These are phyloP conservation scores for Mucor circinelloides DNA, from an alignment of 371 early-diverging fungal species.

Conservation along the genomic window DNA sequence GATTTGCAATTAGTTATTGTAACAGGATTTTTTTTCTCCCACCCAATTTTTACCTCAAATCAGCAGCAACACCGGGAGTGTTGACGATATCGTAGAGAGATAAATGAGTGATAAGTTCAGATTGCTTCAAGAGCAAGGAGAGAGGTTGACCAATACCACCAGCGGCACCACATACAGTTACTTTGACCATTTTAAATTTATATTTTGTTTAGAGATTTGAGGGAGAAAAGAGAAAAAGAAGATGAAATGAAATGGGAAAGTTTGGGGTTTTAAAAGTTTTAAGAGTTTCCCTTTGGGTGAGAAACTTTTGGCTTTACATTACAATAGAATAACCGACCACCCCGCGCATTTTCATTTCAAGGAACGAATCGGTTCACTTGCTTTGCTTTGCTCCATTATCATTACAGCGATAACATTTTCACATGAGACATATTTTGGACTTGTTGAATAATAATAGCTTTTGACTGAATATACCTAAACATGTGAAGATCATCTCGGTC, in stretches of 20 bases:
- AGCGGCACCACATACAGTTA: slow-evolving; percentile 82
- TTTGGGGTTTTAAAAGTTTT: slow-evolving; percentile 6
- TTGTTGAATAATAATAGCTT: not conserved
- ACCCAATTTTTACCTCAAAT: slow-evolving; percentile 52
- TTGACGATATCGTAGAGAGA: slow-evolving; percentile 79
- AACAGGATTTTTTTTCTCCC: not conserved
- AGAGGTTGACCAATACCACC: slow-evolving; percentile 95
- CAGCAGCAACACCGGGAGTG: slow-evolving; percentile 78
- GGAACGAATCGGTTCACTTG: slow-evolving; percentile 2
- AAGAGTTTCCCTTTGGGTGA: slow-evolving; percentile 1
- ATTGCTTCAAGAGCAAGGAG: slow-evolving; percentile 83
- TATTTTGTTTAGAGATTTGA: slow-evolving; percentile 4
- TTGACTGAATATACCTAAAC: not conserved
- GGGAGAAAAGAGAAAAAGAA: slow-evolving; percentile 27
- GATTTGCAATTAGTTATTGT: not conserved
- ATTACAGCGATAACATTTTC: not conserved
- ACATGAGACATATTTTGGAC: not conserved
- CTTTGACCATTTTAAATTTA: slow-evolving; percentile 61
- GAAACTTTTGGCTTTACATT: not conserved
- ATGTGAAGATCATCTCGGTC: not conserved
- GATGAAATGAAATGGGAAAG: slow-evolving; percentile 21
- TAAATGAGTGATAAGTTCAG: slow-evolving; percentile 63
- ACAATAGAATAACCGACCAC: not conserved
- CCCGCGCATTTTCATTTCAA: slow-evolving; percentile 6
- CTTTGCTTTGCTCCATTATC: not conserved